Evolutionary conservation across 768 basidiomycete species (phyloP), one percentile per base, ranked within the genome.

Genomic region (Amanita jacksonii): DNA sequence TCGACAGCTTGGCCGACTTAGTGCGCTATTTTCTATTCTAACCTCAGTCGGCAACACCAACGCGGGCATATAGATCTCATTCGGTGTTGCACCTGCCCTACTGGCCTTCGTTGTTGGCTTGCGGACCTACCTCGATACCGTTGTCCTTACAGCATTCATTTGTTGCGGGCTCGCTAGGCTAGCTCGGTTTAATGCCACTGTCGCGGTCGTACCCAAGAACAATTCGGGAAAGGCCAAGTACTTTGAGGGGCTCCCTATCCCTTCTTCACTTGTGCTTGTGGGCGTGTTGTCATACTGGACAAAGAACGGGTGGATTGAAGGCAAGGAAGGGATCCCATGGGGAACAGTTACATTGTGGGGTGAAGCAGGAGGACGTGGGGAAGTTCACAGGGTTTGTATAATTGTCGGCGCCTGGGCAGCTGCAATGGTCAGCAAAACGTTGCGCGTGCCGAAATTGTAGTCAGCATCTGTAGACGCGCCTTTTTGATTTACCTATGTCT

Each of bases 171-270:
- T 99, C 41, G 96, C 96, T 15, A 84, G 96, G 39, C 82, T 99
- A 25, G 96, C 96, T 8, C 81, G 96, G 32, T 99, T 97, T 74
- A 99, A 99, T 62, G 96, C 94, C 7, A 99, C 96, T 0, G 94
- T 96, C 46, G 96, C 96, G 3, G 68, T 90, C 33, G 73, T 96
- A 19, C 94, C 94, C 1, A 93, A 92, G 62, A 86, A 92, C 57
- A 64, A 61, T 5, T 72, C 72, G 23, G 94, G 96, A 46, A 98
- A 97, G 61, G 73, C 86, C 12, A 81, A 82, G 55, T 98, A 93
- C 69, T 99, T 98, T 59, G 96, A 98, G 64, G 96, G 96, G 4
- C 76, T 99, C 16, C 96, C 96, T 19, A 98, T 99, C 49, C 96
- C 96, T 1, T 87, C 88, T 0, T 86, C 87, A 8, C 73, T 99